Percentiles rank a stretch among this genome's conserved stretches.
Conservation (phyloP, 306 rosid species). For the Cicer cuneatum region DNA sequence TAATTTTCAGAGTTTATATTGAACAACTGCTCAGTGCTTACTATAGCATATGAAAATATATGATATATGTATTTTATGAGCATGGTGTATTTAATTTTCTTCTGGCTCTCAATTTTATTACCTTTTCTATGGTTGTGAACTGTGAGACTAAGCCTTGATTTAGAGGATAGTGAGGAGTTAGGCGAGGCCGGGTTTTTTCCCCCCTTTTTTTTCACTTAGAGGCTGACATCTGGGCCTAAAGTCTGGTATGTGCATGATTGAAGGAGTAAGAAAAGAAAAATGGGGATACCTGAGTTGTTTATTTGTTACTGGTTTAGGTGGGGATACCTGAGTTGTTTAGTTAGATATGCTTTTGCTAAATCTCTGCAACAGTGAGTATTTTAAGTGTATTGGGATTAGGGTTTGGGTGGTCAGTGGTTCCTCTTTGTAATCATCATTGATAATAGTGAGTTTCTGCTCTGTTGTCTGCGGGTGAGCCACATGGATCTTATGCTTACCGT, state of each 20-base stretch:
- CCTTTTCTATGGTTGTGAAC: neutral
- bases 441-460: conserved; percentile 10
- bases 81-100: conserved; percentile 18
- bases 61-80: conserved; percentile 16
- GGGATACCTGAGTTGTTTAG: neutral
- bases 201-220: conserved; percentile 9
- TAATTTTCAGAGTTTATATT: neutral
- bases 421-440: conserved; percentile 13
- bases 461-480: conserved; percentile 7
- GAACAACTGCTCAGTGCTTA: neutral
- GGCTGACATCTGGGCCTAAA: neutral
- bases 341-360: neutral
- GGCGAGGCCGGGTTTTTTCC: neutral
- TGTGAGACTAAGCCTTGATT: too few relatives aligned
- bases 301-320: neutral
- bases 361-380: conserved; percentile 25
- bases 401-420: conserved; percentile 12
- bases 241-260: neutral
- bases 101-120: conserved; percentile 11
- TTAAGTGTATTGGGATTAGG: conserved; percentile 10
- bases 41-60: conserved; percentile 29
- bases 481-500: neutral
- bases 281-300: neutral
- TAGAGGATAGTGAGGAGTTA: neutral
- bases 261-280: neutral